phyloP scores from a whole-genome alignment of 352 stramenopile genomes.

The Phytopythium vexans region DNA sequence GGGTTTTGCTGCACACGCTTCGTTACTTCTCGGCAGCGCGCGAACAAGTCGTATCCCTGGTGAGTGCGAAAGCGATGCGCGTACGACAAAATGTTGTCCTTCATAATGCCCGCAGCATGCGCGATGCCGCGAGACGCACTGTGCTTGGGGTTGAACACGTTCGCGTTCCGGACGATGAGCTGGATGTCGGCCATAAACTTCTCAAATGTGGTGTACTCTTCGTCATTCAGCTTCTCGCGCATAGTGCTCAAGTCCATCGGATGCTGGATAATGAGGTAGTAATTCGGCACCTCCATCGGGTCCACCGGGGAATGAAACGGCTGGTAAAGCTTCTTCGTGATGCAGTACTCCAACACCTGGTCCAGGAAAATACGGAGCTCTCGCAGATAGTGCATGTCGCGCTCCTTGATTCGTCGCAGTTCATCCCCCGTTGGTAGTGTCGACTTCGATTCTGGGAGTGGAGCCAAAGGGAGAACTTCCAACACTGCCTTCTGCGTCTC shows the following conservation, averaged over 20 bases:
- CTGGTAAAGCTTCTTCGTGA: conserved; percentile 56
- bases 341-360: conserved; percentile 82
- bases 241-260: conserved; percentile 90
- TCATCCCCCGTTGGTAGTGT: conserved; percentile 35
- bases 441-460: conserved; percentile 24
- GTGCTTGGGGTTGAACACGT: conserved; percentile 86
- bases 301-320: conserved; percentile 79
- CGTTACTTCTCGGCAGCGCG: conserved; percentile 77
- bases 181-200: conserved; percentile 87
- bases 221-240: conserved; percentile 86
- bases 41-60: conserved; percentile 88
- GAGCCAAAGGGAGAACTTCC: conserved; percentile 58
- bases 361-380: conserved; percentile 88
- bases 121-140: conserved; percentile 73
- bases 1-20: conserved; percentile 56
- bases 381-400: conserved; percentile 79
- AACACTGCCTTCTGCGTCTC: conserved; percentile 28
- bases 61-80: conserved; percentile 84
- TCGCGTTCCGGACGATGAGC: conserved; percentile 86
- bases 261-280: conserved; percentile 85
- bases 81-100: conserved; percentile 88
- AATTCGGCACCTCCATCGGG: conserved; percentile 75
- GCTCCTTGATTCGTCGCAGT: conserved; percentile 46
- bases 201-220: conserved; percentile 88
- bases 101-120: conserved; percentile 80